Base-by-base conservation (phyloP, 345 rosid genomes). In the Eutrema yunnanense region DNA sequence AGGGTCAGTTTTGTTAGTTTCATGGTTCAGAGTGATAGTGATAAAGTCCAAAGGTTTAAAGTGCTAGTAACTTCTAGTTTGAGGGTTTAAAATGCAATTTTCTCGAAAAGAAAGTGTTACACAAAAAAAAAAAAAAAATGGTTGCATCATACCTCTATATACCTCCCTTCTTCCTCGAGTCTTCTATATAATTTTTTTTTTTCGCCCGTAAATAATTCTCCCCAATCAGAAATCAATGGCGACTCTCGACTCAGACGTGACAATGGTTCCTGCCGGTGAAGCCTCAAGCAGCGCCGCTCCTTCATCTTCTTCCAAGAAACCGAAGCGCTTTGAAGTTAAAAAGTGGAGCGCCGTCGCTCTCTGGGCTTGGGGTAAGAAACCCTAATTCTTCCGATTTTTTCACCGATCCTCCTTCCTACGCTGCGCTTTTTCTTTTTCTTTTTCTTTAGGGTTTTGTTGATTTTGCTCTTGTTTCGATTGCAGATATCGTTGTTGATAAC, bases 271-370 rank as follows among this genome's bases (percentile, higher is more conserved):
- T 14, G 90, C 73, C 59, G 89, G 87, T 4, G 92, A 88, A 69
- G 80, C 86, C 2, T 82, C 88, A 4, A 80, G 76, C 75, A 80
- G 78, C 76, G 42, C 71, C 29, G 82, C 66, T 4, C 60, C 88
- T 14, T 84, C 90, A 0, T 83, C 85, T 2, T 87, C 85, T 42
- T 49, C 83, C 3, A 84, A 87, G 87, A 88, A 89, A 74, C 85
- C 86, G 9, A 88, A 92, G 68, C 81, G 83, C 4, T 89, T 89
- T 69, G 97, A 89, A 71, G 85, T 92, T 50, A 92, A 89, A 22
- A 92, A 89, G 82, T 89, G 97, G 97, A 89, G 84, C 60, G 90
- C 97, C 40, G 94, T 92, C 52, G 73, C 94, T 2, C 94, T 92
- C 43, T 92, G 96, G 96, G 92, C 94, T 26, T 92, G 92, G 96